These are phyloP conservation scores for Phoma herbarum DNA, from an alignment of 2,329 filamentous ascomycete genomes.

Conservation along the genomic window DNA sequence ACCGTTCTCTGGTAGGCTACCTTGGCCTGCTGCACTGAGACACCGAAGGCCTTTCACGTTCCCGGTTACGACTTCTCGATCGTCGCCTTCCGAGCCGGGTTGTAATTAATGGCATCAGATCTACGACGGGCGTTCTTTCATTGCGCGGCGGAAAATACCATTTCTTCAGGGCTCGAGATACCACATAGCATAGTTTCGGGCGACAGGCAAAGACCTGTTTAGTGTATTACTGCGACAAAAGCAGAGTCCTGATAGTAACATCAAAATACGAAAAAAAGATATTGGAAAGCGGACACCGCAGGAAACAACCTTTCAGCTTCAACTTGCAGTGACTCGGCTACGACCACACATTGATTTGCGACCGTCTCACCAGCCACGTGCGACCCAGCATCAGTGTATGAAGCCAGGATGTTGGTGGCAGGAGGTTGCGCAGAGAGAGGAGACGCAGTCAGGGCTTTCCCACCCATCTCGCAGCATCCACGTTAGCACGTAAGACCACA, in stretches of 20 bases:
- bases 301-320: slow-evolving; percentile 15
- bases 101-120: slow-evolving; percentile 53
- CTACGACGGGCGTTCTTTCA: slow-evolving; percentile 40
- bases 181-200: slow-evolving; percentile 37
- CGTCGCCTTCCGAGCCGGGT: slow-evolving; percentile 39
- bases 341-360: neutral
- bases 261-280: slow-evolving; percentile 40
- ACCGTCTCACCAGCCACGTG: neutral
- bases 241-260: slow-evolving; percentile 32
- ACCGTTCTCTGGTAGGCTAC: slow-evolving; percentile 12
- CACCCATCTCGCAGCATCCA: neutral
- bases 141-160: slow-evolving; percentile 37
- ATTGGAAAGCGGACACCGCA: slow-evolving; percentile 32
- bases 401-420: neutral
- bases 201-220: slow-evolving; percentile 27
- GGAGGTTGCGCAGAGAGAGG: neutral
- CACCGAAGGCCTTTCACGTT: slow-evolving; percentile 30
- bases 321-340: slow-evolving; percentile 6
- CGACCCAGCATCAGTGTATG: neutral
- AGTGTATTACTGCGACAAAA: slow-evolving; percentile 36
- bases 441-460: neutral
- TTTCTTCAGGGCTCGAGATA: slow-evolving; percentile 37
- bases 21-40: slow-evolving; percentile 6
- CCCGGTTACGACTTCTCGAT: slow-evolving; percentile 40
- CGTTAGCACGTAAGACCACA: slow-evolving; percentile 1